Evolutionary conservation across 306 rosid genomes (phyloP), one percentile per base, ranked within the genome.

Genomic region (Vachellia collinsii): DNA sequence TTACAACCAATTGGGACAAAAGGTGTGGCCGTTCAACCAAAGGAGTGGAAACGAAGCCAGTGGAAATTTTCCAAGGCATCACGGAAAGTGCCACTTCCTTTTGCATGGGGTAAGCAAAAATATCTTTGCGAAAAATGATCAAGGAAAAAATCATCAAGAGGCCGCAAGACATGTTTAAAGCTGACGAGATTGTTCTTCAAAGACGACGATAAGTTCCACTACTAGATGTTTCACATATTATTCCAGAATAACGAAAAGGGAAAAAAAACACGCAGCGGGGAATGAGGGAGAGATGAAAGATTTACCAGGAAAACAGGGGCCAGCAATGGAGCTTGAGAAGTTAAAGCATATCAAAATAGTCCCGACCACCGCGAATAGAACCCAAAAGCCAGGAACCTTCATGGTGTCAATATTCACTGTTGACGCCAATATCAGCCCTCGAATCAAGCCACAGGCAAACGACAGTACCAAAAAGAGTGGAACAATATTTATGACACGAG

Each of bases 331-430:
- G 75, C 78, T 37, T 12, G 81, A 53, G 84, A 84, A 69, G 86
- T 54, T 23, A 68, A 86, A 73, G 82, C 84, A 61, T 64, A 72
- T 16, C 34, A 83, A 77, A 79, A 80, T 66, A 39, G 83, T 41
- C 34, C 70, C 88, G 65, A 83, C 71, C 79, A 80, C 34, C 75
- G 90, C 76, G 56, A 87, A 59, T 70, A 90, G 70, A 81, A 77
- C 83, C 86, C 83, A 88, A 23, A 84, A 64, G 25, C 81, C 83
- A 82, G 92, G 88, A 87, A 76, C 61, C 89, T 90, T 92, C 98
- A 90, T 93, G 39, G 58, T 80, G 80, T 65, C 70, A 66, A 10
- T 67, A 36, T 70, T 36, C 25, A 16, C 71, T 38, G 47, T 38
- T 38, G 23, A 19, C 13, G 13, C 25, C 47, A 66, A 38, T 62